phyloP scores from a whole-genome alignment of 176 grass and related monocot genomes.

The Carex parvula region DNA sequence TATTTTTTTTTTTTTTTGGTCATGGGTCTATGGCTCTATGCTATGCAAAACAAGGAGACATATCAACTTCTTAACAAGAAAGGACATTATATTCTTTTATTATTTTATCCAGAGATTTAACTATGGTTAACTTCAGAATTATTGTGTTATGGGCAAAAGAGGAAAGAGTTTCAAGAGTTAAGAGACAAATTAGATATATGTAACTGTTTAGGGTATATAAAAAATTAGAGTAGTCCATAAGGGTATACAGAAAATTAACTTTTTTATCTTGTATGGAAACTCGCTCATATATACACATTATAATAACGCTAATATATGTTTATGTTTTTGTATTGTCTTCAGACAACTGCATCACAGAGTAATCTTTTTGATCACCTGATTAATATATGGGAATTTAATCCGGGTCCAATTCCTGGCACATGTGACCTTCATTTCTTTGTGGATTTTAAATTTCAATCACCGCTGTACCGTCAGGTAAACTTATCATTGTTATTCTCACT shows the following conservation, averaged over 20 bases:
- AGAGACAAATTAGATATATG: too few relatives aligned
- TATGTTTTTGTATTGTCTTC: constrained; percentile 34
- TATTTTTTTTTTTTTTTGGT: constrained; percentile 20
- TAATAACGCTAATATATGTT: background rate
- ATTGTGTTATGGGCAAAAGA: too few relatives aligned
- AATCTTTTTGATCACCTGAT: constrained; percentile 86
- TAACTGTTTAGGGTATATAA: too few relatives aligned
- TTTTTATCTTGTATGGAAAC: background rate
- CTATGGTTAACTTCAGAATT: too few relatives aligned
- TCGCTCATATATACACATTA: background rate
- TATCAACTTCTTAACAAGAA: too few relatives aligned
- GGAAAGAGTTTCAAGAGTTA: too few relatives aligned
- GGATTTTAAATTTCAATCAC: constrained; percentile 88
- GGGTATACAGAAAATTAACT: too few relatives aligned
- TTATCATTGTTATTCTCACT: background rate
- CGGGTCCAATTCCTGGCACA: constrained; percentile 72
- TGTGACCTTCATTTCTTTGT: constrained; percentile 93
- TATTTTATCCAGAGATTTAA: too few relatives aligned
- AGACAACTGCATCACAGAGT: constrained; percentile 85
- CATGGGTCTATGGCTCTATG: constrained; percentile 46
- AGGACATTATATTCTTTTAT: too few relatives aligned
- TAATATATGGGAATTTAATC: constrained; percentile 89
- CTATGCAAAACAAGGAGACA: constrained; percentile 38
- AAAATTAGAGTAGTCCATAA: too few relatives aligned
- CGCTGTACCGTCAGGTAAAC: constrained; percentile 88